phyloP scores from a whole-genome alignment of 2,329 filamentous ascomycete species.

The Venturia oleaginea region DNA sequence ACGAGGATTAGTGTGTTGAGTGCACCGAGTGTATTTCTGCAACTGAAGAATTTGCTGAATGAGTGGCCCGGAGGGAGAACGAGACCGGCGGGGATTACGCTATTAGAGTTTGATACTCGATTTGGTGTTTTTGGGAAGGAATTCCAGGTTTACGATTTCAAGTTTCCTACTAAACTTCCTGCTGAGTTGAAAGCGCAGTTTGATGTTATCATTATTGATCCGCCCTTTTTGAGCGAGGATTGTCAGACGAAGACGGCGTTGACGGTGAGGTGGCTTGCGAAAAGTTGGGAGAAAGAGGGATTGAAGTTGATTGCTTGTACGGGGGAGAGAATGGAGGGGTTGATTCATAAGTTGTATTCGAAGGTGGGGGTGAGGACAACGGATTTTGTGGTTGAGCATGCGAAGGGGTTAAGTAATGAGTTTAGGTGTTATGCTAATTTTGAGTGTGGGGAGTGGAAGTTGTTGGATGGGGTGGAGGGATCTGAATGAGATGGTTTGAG shows the following conservation, averaged over 20 bases:
- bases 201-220: constrained; percentile 65
- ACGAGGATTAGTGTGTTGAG: constrained; percentile 61
- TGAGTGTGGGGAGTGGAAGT: constrained; percentile 39
- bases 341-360: constrained; percentile 59
- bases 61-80: constrained; percentile 33
- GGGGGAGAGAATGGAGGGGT: constrained; percentile 62
- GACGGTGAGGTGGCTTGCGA: constrained; percentile 65
- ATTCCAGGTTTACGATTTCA: constrained; percentile 67
- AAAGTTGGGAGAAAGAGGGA: constrained; percentile 29
- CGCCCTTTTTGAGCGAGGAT: constrained; percentile 70
- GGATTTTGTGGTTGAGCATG: constrained; percentile 58
- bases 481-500: neutral
- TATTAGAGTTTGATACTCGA: constrained; percentile 66
- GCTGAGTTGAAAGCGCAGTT: constrained; percentile 53
- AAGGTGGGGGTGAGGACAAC: constrained; percentile 55
- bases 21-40: constrained; percentile 68
- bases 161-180: constrained; percentile 57
- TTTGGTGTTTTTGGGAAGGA: constrained; percentile 62
- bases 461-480: neutral
- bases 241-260: constrained; percentile 74
- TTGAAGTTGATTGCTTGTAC: constrained; percentile 58
- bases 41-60: constrained; percentile 54
- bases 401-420: constrained; percentile 68
- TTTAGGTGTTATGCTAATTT: constrained; percentile 76
- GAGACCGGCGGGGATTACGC: constrained; percentile 45